Conservation (phyloP, 75 land plant genomes). For the Picea sitchensis region DNA sequence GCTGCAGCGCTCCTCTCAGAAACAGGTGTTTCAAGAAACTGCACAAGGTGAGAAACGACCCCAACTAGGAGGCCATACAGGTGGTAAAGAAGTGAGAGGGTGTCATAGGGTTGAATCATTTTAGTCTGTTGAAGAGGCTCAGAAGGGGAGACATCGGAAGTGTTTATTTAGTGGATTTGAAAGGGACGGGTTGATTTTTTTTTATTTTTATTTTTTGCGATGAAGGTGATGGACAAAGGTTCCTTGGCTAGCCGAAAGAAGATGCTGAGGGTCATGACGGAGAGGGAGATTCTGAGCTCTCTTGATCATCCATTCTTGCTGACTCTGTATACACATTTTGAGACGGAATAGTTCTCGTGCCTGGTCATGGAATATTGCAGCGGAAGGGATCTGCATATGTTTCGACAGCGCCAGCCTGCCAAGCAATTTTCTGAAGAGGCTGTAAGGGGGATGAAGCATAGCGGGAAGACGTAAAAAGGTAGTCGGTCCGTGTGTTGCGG, state of each 20-base stretch:
- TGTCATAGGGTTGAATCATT: slow-evolving; percentile 14
- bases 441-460: background rate
- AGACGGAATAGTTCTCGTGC: slow-evolving; percentile 21
- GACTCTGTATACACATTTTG: slow-evolving; percentile 27
- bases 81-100: background rate
- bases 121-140: slow-evolving; percentile 13
- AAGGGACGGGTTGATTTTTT: slow-evolving; percentile 4
- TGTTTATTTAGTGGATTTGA: slow-evolving; percentile 17
- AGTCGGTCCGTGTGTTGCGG: no score
- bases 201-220: no score
- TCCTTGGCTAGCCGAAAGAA: slow-evolving; percentile 14
- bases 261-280: slow-evolving; percentile 18
- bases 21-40: slow-evolving; percentile 10
- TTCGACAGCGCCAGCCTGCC: slow-evolving; percentile 20
- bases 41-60: slow-evolving; percentile 15
- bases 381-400: slow-evolving; percentile 24
- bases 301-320: slow-evolving; percentile 27
- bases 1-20: background rate
- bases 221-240: slow-evolving; percentile 20
- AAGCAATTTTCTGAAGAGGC: slow-evolving; percentile 22
- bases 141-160: slow-evolving; percentile 20
- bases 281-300: slow-evolving; percentile 21
- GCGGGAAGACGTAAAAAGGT: no score
- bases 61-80: slow-evolving; percentile 16
- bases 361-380: slow-evolving; percentile 29